phyloP scores from a whole-genome alignment of 2,329 filamentous ascomycete genomes.

The Penicillium italicum region DNA sequence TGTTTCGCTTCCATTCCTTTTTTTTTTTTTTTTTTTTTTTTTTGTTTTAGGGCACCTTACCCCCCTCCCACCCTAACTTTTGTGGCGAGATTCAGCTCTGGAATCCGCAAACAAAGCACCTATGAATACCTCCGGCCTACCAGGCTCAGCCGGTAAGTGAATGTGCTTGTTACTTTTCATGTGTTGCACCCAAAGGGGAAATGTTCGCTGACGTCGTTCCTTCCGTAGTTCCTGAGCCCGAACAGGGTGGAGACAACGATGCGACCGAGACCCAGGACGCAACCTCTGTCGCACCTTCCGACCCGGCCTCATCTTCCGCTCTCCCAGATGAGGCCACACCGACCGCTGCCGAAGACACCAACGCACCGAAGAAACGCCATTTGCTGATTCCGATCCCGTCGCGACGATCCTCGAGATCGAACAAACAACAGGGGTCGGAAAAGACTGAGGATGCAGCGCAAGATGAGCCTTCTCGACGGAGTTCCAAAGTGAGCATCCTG shows the following conservation, averaged over 20 bases:
- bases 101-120: conserved; percentile 27
- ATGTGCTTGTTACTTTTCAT: not conserved
- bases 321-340: conserved; percentile 11
- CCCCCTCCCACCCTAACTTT: conserved; percentile 24
- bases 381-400: conserved; percentile 38
- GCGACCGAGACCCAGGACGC: conserved; percentile 22
- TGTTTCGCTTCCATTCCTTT: conserved; percentile 9
- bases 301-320: conserved; percentile 13
- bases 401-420: conserved; percentile 38
- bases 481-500: conserved; percentile 64
- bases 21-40: conserved; percentile 3
- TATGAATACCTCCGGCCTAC: conserved; percentile 32
- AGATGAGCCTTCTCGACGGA: conserved; percentile 51
- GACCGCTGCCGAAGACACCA: conserved; percentile 14
- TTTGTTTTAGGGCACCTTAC: conserved; percentile 11
- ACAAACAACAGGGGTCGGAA: conserved; percentile 35
- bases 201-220: conserved; percentile 13
- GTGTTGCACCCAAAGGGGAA: not conserved
- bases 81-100: conserved; percentile 32
- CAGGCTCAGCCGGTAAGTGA: conserved; percentile 30
- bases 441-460: conserved; percentile 31
- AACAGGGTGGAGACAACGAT: conserved; percentile 21
- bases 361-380: conserved; percentile 37
- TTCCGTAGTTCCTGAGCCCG: conserved; percentile 27
- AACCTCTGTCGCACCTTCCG: conserved; percentile 18